These are phyloP conservation scores for Neofusicoccum parvum DNA, from an alignment of 2,329 filamentous ascomycete species.

Conservation along the genomic window DNA sequence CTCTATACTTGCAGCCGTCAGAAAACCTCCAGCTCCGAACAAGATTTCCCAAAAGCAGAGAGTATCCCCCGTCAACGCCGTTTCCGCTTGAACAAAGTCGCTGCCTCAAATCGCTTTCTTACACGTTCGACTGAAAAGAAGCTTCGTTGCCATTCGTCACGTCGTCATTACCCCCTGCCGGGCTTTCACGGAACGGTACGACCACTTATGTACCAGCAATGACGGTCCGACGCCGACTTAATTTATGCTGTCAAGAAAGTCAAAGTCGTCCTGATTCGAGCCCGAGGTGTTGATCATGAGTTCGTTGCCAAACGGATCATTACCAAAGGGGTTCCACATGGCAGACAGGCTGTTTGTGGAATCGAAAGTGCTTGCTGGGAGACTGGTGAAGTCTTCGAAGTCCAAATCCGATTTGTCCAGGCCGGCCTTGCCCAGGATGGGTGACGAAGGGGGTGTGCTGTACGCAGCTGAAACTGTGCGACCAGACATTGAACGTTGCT, in stretches of 20 bases:
- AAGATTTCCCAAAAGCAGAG: constrained; percentile 6
- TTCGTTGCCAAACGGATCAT: constrained; percentile 10
- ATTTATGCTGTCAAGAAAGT: constrained; percentile 6
- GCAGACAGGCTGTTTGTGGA: not conserved
- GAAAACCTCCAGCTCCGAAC: not conserved
- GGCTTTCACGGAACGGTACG: not conserved
- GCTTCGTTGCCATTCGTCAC: constrained; percentile 14
- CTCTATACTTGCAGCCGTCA: constrained; percentile 4
- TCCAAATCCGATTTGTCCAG: constrained; percentile 7
- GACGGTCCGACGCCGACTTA: not conserved
- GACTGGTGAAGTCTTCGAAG: constrained; percentile 10
- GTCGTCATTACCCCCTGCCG: constrained; percentile 6
- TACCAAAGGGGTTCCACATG: constrained; percentile 15
- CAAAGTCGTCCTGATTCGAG: constrained; percentile 4
- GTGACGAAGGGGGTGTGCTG: constrained; percentile 41
- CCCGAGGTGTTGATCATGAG: constrained; percentile 17
- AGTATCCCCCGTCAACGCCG: not conserved
- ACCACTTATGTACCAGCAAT: not conserved
- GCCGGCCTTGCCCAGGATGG: constrained; percentile 20
- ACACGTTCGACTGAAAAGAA: constrained; percentile 14
- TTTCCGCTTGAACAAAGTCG: constrained; percentile 15
- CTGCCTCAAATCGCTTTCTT: constrained; percentile 10
- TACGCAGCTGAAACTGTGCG: constrained; percentile 34
- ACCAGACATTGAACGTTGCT: constrained; percentile 8
- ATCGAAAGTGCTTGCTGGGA: constrained; percentile 2